Evolutionary conservation across 2,329 filamentous ascomycete species (phyloP), one percentile per base, ranked within the genome.

Genomic region (Alternaria gaisen): DNA sequence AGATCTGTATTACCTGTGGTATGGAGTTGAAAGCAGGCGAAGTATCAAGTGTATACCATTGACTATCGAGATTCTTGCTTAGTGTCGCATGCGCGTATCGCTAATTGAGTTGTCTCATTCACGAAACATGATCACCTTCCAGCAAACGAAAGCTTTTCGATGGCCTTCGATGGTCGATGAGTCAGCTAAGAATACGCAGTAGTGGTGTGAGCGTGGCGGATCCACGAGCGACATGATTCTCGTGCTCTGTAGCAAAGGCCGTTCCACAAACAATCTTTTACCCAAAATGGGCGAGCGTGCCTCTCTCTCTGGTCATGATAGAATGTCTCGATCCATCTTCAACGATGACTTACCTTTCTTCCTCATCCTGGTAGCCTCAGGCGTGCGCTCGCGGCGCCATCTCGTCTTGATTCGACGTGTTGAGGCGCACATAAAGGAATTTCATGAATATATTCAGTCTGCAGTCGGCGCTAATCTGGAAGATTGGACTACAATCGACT

Each of bases 351-450:
- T 54, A 20, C 26, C 46, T 36, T 36, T 40, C 11, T 50, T 56
- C 30, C 51, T 64, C 14, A 30, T 53, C 8, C 61, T 54, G 2
- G 40, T 16, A 12, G 9, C 40, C 6, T n/a, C 4, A n/a, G 53
- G 48, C 11, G 51, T 61, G 20, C 54, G 38, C 3, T 58, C 57
- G 2, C 51, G 41, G 26, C 61, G 57, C 51, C 54, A 55, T 40
- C 20, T 47, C 20, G 42, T 64, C 36, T 41, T 58, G 5, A 30
- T 58, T 6, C 50, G 50, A 22, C 57, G 51, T 11, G 54, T 51
- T 8, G 43, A 52, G 12, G 16, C 24, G 34, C 53, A 18, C n/a
- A 40, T 11, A 20, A 18, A 40, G 18, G 9, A 60, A 41, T 18
- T 43, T 10, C 7, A 48, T 24, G 34, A 28, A 20, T 22, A 20